Percentiles rank a stretch among this genome's conserved stretches.
phyloP scores from a whole-genome alignment of 2,329 filamentous ascomycete genomes.

The Cladosporium colombiae region DNA sequence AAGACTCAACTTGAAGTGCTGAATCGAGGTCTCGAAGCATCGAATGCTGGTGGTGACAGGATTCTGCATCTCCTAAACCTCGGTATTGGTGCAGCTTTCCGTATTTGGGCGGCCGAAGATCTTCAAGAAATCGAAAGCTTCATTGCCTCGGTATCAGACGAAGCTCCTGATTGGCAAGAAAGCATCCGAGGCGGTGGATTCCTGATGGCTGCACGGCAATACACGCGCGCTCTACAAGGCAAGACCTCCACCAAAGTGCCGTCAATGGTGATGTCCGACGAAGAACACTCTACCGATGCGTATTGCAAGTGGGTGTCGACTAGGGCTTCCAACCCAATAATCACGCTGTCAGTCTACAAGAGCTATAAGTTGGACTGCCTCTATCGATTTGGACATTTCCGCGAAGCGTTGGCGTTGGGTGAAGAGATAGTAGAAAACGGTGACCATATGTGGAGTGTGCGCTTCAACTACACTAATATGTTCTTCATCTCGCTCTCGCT shows the following conservation, averaged over 20 bases:
- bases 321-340: constrained; percentile 58
- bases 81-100: constrained; percentile 66
- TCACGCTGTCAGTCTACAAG: constrained; percentile 69
- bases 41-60: constrained; percentile 67
- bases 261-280: constrained; percentile 64
- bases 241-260: constrained; percentile 62
- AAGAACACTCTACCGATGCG: constrained; percentile 62
- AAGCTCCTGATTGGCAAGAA: constrained; percentile 69
- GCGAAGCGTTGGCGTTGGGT: constrained; percentile 46
- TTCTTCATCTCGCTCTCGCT: constrained; percentile 48
- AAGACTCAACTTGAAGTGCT: constrained; percentile 59
- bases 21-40: constrained; percentile 66
- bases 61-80: constrained; percentile 71
- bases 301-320: constrained; percentile 55
- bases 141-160: constrained; percentile 71
- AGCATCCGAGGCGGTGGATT: constrained; percentile 72
- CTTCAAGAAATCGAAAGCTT: constrained; percentile 68
- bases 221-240: constrained; percentile 69
- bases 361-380: constrained; percentile 49
- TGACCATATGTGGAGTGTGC: constrained; percentile 47
- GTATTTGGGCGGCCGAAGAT: constrained; percentile 70
- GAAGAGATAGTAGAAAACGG: constrained; percentile 44
- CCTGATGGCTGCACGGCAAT: constrained; percentile 66
- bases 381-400: constrained; percentile 46
- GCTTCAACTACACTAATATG: constrained; percentile 44